Conservation (phyloP, 129 eudicot genomes). For the Flaveria ramosissima region DNA sequence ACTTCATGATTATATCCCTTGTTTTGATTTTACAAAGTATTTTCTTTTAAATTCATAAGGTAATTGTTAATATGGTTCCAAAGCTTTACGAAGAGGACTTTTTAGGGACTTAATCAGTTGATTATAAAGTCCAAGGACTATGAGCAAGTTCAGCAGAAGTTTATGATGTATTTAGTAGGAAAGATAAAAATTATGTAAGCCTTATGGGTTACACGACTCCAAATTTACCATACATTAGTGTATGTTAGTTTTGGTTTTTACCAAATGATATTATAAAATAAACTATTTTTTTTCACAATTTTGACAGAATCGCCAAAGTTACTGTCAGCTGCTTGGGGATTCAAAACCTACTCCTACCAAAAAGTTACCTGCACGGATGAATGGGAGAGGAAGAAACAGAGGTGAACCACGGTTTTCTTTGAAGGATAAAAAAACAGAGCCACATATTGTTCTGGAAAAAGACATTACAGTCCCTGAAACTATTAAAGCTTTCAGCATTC, state of each 20-base stretch:
- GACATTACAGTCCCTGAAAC: constrained; percentile 44
- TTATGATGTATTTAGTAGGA: background rate
- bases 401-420: constrained; percentile 48
- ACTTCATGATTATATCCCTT: too few relatives aligned
- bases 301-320: constrained; percentile 90
- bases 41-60: too few relatives aligned
- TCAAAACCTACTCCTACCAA: constrained; percentile 57
- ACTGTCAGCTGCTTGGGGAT: constrained; percentile 65
- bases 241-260: background rate
- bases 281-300: background rate
- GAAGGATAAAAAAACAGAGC: constrained; percentile 58
- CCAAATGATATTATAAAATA: too few relatives aligned
- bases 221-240: background rate
- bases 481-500: constrained; percentile 59
- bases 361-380: constrained; percentile 44
- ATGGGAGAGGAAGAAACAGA: constrained; percentile 78
- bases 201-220: background rate
- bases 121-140: background rate
- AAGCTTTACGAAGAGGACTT: background rate
- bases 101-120: background rate
- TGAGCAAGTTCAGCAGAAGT: background rate
- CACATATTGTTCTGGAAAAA: constrained; percentile 45
- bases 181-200: background rate
- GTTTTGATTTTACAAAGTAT: background rate
- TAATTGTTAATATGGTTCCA: background rate